Base-by-base conservation (phyloP, 306 rosid genomes). In the Prunus mira region DNA sequence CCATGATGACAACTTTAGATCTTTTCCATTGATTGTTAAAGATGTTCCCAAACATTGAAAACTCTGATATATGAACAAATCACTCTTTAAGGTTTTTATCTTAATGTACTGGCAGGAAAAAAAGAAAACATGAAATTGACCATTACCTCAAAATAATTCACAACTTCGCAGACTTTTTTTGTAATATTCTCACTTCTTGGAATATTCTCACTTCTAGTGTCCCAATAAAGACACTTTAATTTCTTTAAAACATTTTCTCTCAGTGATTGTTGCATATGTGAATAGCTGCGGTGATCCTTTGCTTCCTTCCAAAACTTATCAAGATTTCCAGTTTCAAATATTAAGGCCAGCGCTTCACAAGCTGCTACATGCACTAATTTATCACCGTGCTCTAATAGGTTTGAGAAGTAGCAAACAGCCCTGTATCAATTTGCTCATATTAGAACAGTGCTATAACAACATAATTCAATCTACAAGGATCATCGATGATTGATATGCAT, bases 271-370 rank as follows among this genome's bases (percentile, higher is more conserved):
- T 73, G 72, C 41, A 47, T 15, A 47, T 58, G 43, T 25, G 83
- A 45, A 67, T 60, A 74, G 0, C 3, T 73, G 24, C 77, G 30
- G 8, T 41, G 25, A 65, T 55, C 72, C 6, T 64, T 54, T 19
- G 30, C 75, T 25, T 83, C 83, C 30, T 65, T 51, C 18, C 38
- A 79, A 47, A 82, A 80, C 73, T 85, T 82, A 9, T 85, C 72
- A 3, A 82, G 64, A 24, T 70, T 63, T 19, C 64, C 78, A 1
- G 43, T 46, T n/a, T 82, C 81, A 77, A 49, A 85, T 27, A 85
- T 82, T 18, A 80, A 32, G 73, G 82, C 82, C 54, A 85, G 57
- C 28, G 82, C 89, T 72, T 75, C 78, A 68, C 80, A 71, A 22
- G 82, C 84, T 27, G 78, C 73, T 57, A 20, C 57, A 20, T 69